A percentile compares a stretch with the other conserved stretches of the same genome.
Evolutionary conservation across 179 eudicot species (phyloP).

Genomic region (Pouteria campechiana): DNA sequence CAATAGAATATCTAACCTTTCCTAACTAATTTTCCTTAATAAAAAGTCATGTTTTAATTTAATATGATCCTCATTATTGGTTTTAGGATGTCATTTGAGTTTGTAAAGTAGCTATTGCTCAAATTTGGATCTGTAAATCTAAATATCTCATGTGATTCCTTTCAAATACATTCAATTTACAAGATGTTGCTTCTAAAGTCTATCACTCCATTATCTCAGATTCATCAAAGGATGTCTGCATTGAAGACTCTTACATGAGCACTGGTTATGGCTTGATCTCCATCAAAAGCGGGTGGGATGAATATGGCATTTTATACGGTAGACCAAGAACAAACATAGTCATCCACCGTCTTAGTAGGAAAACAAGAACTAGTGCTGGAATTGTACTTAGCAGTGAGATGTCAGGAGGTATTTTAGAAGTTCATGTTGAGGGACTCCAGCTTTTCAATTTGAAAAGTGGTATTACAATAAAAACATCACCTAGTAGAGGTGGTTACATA

Average conservation of each 20-base stretch:
- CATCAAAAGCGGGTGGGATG: constrained; percentile 46
- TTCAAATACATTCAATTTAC: too few species aligned
- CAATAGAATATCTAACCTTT: too few species aligned
- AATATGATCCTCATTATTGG: too few species aligned
- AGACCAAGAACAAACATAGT: constrained; percentile 21
- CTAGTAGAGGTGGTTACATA: constrained; percentile 32
- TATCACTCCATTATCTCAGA: too few species aligned
- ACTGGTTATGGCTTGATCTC: constrained; percentile 33
- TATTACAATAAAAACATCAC: constrained; percentile 21
- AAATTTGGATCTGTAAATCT: too few species aligned
- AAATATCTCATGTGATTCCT: too few species aligned
- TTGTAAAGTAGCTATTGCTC: too few species aligned
- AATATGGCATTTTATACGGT: constrained; percentile 29
- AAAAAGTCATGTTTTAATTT: too few species aligned
- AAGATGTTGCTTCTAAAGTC: too few species aligned
- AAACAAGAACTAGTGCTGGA: constrained; percentile 21
- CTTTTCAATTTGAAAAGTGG: constrained; percentile 22
- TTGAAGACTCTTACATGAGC: constrained; percentile 34
- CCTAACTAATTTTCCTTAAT: too few species aligned
- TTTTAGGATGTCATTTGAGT: too few species aligned
- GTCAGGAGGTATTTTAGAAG: constrained; percentile 39
- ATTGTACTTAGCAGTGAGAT: constrained; percentile 38
- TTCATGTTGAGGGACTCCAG: constrained; percentile 18
- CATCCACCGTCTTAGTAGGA: constrained; percentile 6
- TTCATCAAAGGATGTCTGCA: constrained; percentile 29